These are phyloP conservation scores for Mercurialis annua DNA, from an alignment of 345 rosid species.

Conservation along the genomic window DNA sequence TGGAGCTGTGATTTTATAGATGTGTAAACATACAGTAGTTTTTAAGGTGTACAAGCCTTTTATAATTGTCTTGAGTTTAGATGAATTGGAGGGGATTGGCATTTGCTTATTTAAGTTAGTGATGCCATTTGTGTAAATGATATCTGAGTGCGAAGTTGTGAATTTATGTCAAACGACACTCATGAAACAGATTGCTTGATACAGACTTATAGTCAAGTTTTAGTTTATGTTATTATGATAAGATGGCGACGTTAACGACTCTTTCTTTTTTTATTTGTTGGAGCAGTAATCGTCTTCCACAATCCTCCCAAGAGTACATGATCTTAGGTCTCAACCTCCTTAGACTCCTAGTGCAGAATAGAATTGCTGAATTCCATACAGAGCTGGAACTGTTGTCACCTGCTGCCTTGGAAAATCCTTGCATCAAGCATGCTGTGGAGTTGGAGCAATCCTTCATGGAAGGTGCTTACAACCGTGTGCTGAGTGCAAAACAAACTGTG, in stretches of 20 bases:
- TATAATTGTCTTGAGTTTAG: neutral
- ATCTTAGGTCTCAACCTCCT: constrained; percentile 90
- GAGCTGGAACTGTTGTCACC: constrained; percentile 84
- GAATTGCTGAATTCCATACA: constrained; percentile 97
- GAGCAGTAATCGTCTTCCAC: constrained; percentile 60
- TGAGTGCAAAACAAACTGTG: constrained; percentile 85
- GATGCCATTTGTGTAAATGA: neutral
- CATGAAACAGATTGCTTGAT: too few relatives aligned
- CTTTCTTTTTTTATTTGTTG: constrained; percentile 21
- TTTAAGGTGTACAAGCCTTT: too few relatives aligned
- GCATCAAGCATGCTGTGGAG: constrained; percentile 95
- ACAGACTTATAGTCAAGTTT: too few relatives aligned
- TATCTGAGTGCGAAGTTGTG: neutral
- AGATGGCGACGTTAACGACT: neutral
- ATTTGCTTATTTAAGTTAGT: neutral
- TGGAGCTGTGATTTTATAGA: neutral
- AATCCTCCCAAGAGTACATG: constrained; percentile 76
- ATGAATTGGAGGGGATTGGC: neutral
- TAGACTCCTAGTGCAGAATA: constrained; percentile 87
- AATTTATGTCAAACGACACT: neutral
- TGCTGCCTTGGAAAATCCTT: constrained; percentile 71
- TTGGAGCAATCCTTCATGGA: constrained; percentile 99
- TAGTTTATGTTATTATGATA: neutral
- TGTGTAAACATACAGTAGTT: neutral
- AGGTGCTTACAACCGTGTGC: constrained; percentile 93